Evolutionary conservation across 768 basidiomycete genomes (phyloP).

Genomic region (Lyophyllum semitale): DNA sequence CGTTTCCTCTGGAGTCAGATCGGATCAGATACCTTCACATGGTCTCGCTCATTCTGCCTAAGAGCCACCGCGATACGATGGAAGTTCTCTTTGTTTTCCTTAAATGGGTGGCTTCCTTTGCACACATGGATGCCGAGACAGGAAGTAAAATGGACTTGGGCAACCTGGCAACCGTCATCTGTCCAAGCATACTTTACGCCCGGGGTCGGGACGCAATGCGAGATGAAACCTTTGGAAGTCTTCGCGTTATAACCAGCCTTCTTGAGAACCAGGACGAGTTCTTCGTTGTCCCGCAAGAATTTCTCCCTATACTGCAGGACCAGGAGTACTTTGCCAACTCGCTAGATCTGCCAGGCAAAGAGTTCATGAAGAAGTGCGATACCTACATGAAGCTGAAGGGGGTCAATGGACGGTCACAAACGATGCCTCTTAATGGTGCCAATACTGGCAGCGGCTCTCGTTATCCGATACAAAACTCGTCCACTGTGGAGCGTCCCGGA

Average conservation of each 20-base stretch:
- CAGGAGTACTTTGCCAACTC: constrained; percentile 90
- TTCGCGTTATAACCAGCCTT: constrained; percentile 81
- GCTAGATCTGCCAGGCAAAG: constrained; percentile 89
- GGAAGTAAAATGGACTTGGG: constrained; percentile 98
- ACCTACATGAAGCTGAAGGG: constrained; percentile 81
- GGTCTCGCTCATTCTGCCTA: constrained; percentile 83
- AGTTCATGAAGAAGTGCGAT: constrained; percentile 94
- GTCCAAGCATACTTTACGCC: constrained; percentile 96
- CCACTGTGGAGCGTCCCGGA: constrained; percentile 49
- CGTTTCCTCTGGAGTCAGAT: constrained; percentile 71
- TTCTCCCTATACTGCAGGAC: constrained; percentile 82
- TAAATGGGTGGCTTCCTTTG: constrained; percentile 99
- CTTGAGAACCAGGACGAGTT: constrained; percentile 95
- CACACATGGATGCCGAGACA: constrained; percentile 95
- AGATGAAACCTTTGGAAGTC: constrained; percentile 91
- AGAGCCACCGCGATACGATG: constrained; percentile 94
- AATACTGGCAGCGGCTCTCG: constrained; percentile 43
- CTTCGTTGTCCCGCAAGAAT: constrained; percentile 92
- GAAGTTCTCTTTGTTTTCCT: constrained; percentile 98
- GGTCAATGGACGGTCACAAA: constrained; percentile 53
- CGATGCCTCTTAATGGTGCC: constrained; percentile 37
- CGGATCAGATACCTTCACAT: constrained; percentile 84
- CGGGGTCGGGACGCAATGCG: constrained; percentile 81
- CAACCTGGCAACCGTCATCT: constrained; percentile 96
- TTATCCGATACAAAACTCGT: constrained; percentile 36